A percentile compares a stretch with the other conserved stretches of the same genome.
Conservation (phyloP, 2,329 filamentous ascomycete genomes). For the Camptophora hylomeconis region DNA sequence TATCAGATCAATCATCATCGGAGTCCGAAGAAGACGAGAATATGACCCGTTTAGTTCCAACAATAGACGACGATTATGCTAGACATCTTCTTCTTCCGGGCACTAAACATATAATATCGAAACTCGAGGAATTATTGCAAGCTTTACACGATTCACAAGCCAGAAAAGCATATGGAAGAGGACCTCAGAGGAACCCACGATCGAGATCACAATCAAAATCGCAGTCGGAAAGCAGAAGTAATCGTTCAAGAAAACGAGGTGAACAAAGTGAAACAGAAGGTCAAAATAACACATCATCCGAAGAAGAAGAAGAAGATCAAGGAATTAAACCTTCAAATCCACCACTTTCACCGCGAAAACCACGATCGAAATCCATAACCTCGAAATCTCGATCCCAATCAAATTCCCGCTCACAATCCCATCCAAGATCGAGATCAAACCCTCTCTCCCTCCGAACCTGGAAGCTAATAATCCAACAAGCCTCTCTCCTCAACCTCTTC, state of each 20-base stretch:
- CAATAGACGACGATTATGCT: constrained; percentile 59
- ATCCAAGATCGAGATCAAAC: not conserved
- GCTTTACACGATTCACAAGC: constrained; percentile 61
- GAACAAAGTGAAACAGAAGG: not conserved
- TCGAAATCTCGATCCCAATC: not conserved
- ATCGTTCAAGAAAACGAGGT: constrained; percentile 3
- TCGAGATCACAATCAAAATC: not conserved
- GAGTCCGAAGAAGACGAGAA: constrained; percentile 1
- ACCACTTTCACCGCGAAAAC: too few species aligned
- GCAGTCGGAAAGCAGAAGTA: not conserved
- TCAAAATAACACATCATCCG: not conserved
- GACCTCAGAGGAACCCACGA: constrained; percentile 7
- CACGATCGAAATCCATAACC: too few species aligned
- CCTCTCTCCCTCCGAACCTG: constrained; percentile 51
- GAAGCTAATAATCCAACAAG: constrained; percentile 71
- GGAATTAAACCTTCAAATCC: not conserved
- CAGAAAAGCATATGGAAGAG: constrained; percentile 37
- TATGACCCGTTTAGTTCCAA: constrained; percentile 36
- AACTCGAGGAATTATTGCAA: constrained; percentile 56
- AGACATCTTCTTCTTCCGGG: constrained; percentile 52
- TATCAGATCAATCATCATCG: not conserved
- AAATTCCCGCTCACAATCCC: too few species aligned
- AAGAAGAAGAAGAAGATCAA: not conserved
- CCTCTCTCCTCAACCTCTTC: constrained; percentile 60
- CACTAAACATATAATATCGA: constrained; percentile 55